These are phyloP conservation scores for Fraxinus latifolia DNA, from an alignment of 305 asterid genomes.

Conservation along the genomic window DNA sequence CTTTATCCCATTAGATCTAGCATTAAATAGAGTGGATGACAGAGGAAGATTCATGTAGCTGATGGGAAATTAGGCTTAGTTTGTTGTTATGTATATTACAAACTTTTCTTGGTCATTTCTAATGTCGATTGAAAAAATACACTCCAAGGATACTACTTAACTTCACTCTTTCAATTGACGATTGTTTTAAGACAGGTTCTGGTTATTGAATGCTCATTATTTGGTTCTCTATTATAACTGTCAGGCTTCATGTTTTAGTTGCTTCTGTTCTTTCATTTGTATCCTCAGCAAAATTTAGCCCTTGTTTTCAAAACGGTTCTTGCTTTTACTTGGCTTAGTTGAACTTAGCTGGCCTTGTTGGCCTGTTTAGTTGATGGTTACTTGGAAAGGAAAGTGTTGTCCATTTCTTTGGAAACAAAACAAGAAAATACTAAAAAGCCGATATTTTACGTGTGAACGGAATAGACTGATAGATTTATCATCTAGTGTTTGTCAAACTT, in stretches of 20 bases:
- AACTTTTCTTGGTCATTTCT: neutral
- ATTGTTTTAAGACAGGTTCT: neutral
- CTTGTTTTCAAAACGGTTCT: neutral
- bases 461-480: neutral
- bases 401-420: neutral
- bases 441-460: neutral
- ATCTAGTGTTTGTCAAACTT: neutral
- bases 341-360: neutral
- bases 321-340: neutral
- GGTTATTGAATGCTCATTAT: neutral
- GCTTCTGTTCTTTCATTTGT: neutral
- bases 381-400: neutral
- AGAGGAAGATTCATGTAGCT: neutral
- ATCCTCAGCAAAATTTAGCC: conserved; percentile 2
- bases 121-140: neutral
- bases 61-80: neutral
- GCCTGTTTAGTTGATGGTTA: neutral
- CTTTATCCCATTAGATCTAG: neutral
- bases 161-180: neutral
- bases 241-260: neutral
- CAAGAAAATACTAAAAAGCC: neutral
- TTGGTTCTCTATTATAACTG: neutral
- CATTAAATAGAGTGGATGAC: neutral
- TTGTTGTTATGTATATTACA: neutral
- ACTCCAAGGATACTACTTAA: neutral